Base-by-base conservation (phyloP, 371 early-diverging fungal genomes). In the Mucor sp. region DNA sequence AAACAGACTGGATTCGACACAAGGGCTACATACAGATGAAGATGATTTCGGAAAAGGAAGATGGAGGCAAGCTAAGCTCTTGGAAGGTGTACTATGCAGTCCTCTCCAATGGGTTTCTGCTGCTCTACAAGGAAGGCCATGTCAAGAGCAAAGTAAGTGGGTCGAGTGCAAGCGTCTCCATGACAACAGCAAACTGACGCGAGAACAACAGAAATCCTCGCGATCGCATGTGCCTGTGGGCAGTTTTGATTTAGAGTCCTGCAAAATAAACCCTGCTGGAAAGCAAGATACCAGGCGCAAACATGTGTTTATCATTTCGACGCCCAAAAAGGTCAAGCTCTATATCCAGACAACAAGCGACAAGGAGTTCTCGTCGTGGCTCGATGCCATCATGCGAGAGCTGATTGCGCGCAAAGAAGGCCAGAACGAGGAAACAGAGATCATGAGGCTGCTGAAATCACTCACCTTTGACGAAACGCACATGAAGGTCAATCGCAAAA, bases 331-430 rank as follows among this genome's bases (percentile, higher is more conserved):
- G 48, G 76, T 80, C 47, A 81, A 74, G 33, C 55, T 81, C 2
- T 80, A 77, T 37, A 69, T 84, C 30, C 84, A 84, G 41, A 67
- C 80, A 3, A 62, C 78, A 19, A 77, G 60, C 25, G 80, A 84
- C 0, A 75, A 77, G 21, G 82, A 81, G 41, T 72, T 78, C 37
- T 67, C 80, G 23, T 41, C 70, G 14, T 84, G 84, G 84, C 65
- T 81, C 1, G 84, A 84, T 63, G 77, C 79, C 17, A 78, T 84
- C 25, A 84, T 84, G 84, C 73, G 84, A 33, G 84, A 84, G 50
- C 41, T 84, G 21, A 74, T 84, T 30, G 74, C 77, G 0, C 68
- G 82, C 27, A 84, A 80, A 65, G 74, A 69, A 61, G 61, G 61
- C 6, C 56, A 61, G 30, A 69, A 69, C 15, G 44, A 61, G n/a